A percentile compares a stretch with the other conserved stretches of the same genome.
These are phyloP conservation scores for Cyclotella atomus DNA, from an alignment of 108 stramenopile species.

Conservation along the genomic window DNA sequence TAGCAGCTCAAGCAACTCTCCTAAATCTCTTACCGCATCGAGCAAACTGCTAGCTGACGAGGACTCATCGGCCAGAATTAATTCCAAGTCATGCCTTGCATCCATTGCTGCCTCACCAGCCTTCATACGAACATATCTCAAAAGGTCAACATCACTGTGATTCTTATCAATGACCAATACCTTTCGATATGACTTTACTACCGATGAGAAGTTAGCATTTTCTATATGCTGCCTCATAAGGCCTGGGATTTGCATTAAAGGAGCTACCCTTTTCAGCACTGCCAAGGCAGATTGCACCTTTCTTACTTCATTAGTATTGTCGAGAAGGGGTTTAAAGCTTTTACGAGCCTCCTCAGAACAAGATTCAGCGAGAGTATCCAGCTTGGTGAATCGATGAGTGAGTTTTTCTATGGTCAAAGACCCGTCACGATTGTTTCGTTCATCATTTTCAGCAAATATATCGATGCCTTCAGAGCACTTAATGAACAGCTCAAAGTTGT, in stretches of 20 bases:
- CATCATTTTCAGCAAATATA: slow-evolving; percentile 52
- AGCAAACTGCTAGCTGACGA: slow-evolving; percentile 64
- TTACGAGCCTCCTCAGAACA: slow-evolving; percentile 82
- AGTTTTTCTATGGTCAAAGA: slow-evolving; percentile 52
- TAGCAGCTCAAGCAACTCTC: slow-evolving; percentile 77
- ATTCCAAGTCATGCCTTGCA: slow-evolving; percentile 77
- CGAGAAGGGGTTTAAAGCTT: slow-evolving; percentile 86
- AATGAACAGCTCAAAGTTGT: slow-evolving; percentile 88
- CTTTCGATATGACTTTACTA: slow-evolving; percentile 87
- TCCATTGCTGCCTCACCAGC: slow-evolving; percentile 84
- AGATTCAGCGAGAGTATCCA: slow-evolving; percentile 76
- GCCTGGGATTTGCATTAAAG: slow-evolving; percentile 79
- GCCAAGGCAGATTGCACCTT: slow-evolving; percentile 86
- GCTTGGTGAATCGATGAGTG: slow-evolving; percentile 67
- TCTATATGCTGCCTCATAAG: slow-evolving; percentile 90
- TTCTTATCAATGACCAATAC: slow-evolving; percentile 83
- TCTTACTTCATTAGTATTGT: slow-evolving; percentile 89
- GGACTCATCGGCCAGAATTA: slow-evolving; percentile 77
- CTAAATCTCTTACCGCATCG: slow-evolving; percentile 83
- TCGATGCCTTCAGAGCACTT: slow-evolving; percentile 92
- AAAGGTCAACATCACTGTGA: slow-evolving; percentile 74
- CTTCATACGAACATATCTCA: slow-evolving; percentile 78
- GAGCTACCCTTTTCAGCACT: slow-evolving; percentile 84
- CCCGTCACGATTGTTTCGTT: slow-evolving; percentile 34
- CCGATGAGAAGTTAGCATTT: slow-evolving; percentile 80